Evolutionary conservation across 768 basidiomycete species (phyloP), one percentile per base, ranked within the genome.

Genomic region (Ramaria sp.): DNA sequence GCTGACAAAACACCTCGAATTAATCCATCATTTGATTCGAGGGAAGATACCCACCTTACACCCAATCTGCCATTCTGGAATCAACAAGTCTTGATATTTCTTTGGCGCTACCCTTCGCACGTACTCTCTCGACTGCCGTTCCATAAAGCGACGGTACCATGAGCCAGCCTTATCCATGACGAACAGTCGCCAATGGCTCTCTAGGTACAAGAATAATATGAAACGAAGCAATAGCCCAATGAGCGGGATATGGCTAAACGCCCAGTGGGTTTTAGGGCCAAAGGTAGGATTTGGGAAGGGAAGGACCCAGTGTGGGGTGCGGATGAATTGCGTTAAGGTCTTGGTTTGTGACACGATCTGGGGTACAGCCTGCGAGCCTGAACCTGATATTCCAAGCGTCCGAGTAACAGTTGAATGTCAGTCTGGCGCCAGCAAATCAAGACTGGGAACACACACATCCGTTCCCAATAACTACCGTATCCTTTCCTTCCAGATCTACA

Each of bases 1-100:
- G 57, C 63, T 64, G 44, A 16, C 2, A 9, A 36, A 28, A 34
- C 32, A 9, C 32, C 9, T 13, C 32, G 12, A 32, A n/a, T 22
- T 50, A 22, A 50, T 80, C 81, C 32, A 76, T 73, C 42, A 73
- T 77, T 78, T 48, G 6, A 36, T 22, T 24, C 1, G 15, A 13
- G 48, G 28, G 10, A 8, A 15, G 22, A n/a, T n/a, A 28, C 28
- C 2, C 10, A 52, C 57, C 55, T 63, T 64, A 47, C 61, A 62
- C 1, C 44, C 60, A 7, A 64, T 42, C 28, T 57, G 56, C 45
- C 58, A 64, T 24, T 61, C 56, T 5, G 63, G 59, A 13, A 52
- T 48, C 32, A 64, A 52, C 1, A 48, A 48, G 13, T 63, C 48
- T 48, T 57, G 58, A 56, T 64, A 64, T 38, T 64, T 57, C 48